Conservation (phyloP, 2,329 filamentous ascomycete genomes). For the Nemania sp. region DNA sequence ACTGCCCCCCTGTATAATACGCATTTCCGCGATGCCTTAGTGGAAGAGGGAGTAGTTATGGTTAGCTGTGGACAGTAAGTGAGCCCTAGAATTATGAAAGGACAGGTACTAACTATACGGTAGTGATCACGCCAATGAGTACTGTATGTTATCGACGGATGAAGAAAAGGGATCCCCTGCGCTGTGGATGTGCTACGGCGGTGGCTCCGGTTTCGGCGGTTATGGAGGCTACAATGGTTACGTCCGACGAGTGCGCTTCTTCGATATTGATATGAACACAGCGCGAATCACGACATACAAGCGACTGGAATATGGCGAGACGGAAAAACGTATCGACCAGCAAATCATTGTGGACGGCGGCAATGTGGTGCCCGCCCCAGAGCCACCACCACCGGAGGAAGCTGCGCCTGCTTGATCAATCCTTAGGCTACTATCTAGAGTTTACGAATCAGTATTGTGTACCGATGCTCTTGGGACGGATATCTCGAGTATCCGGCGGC, state of each 20-base stretch:
- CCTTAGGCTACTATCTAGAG: neutral
- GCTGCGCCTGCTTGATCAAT: slow-evolving; percentile 7
- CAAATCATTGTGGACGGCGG: slow-evolving; percentile 76
- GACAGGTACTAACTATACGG: slow-evolving; percentile 27
- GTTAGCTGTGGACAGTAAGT: slow-evolving; percentile 91
- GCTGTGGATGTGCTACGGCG: slow-evolving; percentile 98
- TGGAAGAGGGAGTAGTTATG: slow-evolving; percentile 86
- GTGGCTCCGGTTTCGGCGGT: slow-evolving; percentile 90
- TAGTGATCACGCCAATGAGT: slow-evolving; percentile 96
- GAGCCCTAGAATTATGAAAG: slow-evolving; percentile 3
- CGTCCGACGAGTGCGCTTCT: slow-evolving; percentile 85
- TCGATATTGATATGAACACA: slow-evolving; percentile 92
- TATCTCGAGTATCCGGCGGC: neutral
- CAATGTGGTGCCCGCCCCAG: slow-evolving; percentile 49
- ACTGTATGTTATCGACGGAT: slow-evolving; percentile 79
- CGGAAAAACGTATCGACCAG: slow-evolving; percentile 67
- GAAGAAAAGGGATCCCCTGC: slow-evolving; percentile 69
- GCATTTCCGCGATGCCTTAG: slow-evolving; percentile 89
- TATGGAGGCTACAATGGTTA: slow-evolving; percentile 93
- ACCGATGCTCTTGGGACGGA: neutral
- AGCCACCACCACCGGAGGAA: slow-evolving; percentile 24
- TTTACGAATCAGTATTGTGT: neutral
- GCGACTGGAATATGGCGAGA: slow-evolving; percentile 77
- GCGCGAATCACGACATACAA: slow-evolving; percentile 94
- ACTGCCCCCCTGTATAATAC: slow-evolving; percentile 92